phyloP scores from a whole-genome alignment of 306 rosid species.

The Rubus idaeus region DNA sequence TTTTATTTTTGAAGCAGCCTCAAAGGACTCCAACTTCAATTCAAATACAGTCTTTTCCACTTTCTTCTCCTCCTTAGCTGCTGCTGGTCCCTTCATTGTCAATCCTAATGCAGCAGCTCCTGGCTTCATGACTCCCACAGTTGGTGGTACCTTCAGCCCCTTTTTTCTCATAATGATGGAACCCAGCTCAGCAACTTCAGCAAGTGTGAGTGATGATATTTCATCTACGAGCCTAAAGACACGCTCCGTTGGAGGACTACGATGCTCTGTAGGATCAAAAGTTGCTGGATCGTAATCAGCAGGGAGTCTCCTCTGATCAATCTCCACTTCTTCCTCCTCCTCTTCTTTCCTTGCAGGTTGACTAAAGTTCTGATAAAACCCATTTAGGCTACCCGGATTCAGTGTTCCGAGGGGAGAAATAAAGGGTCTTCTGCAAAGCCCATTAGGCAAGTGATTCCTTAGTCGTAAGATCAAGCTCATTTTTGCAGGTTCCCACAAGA shows the following conservation, averaged over 20 bases:
- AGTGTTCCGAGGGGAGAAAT: conserved; percentile 13
- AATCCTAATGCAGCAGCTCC: conserved; percentile 74
- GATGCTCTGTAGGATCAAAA: conserved; percentile 77
- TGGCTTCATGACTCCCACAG: conserved; percentile 68
- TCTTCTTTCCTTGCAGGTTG: conserved; percentile 73
- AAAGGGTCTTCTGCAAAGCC: conserved; percentile 34
- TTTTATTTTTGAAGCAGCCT: conserved; percentile 81
- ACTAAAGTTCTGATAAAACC: conserved; percentile 42
- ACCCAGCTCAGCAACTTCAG: conserved; percentile 76
- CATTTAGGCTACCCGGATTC: conserved; percentile 33
- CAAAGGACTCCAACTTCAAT: conserved; percentile 74
- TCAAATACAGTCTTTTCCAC: conserved; percentile 78
- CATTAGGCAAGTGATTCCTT: conserved; percentile 49
- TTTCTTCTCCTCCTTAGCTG: conserved; percentile 74
- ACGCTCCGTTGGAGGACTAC: conserved; percentile 77
- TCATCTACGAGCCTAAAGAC: conserved; percentile 86
- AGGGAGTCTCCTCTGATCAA: conserved; percentile 90
- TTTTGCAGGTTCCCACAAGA: conserved; percentile 27
- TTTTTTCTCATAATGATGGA: conserved; percentile 58
- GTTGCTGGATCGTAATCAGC: conserved; percentile 86
- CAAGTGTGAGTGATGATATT: conserved; percentile 68
- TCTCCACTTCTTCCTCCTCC: conserved; percentile 77
- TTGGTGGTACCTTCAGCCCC: conserved; percentile 64
- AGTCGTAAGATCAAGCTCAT: conserved; percentile 65
- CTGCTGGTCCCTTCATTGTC: conserved; percentile 47